These are phyloP conservation scores for Angophora floribunda DNA, from an alignment of 345 rosid genomes.

Conservation along the genomic window DNA sequence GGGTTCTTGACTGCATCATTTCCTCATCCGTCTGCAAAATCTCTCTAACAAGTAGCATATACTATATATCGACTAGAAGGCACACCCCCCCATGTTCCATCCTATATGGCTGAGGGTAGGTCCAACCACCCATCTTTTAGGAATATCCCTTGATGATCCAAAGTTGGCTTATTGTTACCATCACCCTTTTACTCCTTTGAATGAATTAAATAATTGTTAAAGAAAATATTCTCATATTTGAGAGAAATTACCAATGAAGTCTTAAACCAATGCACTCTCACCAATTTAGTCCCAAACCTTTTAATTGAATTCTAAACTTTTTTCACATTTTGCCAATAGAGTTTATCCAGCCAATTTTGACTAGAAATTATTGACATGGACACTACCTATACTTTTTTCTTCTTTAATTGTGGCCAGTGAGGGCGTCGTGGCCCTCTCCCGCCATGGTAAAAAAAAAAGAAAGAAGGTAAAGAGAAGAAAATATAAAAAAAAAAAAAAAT, in stretches of 20 bases:
- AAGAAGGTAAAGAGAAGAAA: no score
- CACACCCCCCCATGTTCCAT: not conserved
- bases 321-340: fast-evolving
- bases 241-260: not conserved
- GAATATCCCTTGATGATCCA: not conserved
- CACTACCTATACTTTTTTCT: fast-evolving
- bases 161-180: not conserved
- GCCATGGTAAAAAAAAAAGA: no score
- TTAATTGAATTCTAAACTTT: fast-evolving
- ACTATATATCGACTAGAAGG: not conserved
- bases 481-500: no score
- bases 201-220: not conserved
- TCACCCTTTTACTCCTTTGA: not conserved
- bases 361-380: no score
- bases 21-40: not conserved
- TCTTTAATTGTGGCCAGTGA: fast-evolving
- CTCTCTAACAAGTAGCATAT: not conserved
- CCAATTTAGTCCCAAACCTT: no score
- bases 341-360: no score
- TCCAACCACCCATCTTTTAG: not conserved
- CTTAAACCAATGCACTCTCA: fast-evolving
- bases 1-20: not conserved
- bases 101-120: not conserved
- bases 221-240: not conserved
- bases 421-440: not conserved